Evolutionary conservation across 164 flowering plant genomes (phyloP).

Genomic region (Echeveria elegans): DNA sequence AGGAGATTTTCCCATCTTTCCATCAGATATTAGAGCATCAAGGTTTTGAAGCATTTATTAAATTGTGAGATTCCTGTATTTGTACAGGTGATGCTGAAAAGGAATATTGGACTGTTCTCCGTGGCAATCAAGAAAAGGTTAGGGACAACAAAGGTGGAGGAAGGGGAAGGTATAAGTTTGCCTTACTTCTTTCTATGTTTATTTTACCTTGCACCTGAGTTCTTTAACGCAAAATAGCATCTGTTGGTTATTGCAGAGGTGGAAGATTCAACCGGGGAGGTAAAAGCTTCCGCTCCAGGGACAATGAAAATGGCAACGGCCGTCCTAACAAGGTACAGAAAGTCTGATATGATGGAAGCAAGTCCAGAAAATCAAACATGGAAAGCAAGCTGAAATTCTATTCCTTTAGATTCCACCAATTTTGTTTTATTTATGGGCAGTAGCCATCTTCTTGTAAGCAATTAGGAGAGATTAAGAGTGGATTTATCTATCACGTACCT

Average conservation of each 20-base stretch:
- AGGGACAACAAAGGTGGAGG: conserved; percentile 31
- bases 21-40: background rate
- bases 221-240: background rate
- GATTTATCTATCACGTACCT: background rate
- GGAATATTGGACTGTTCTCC: conserved; percentile 71
- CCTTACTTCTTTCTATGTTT: background rate
- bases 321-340: conserved; percentile 57
- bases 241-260: conserved; percentile 35
- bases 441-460: background rate
- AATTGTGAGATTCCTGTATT: background rate
- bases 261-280: conserved; percentile 55
- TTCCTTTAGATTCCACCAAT: background rate
- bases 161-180: conserved; percentile 31
- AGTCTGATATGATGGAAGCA: conserved; percentile 18
- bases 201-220: background rate
- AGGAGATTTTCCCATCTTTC: background rate
- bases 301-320: conserved; percentile 22
- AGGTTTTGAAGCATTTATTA: background rate
- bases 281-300: conserved; percentile 38
- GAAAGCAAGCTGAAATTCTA: background rate
- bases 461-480: background rate
- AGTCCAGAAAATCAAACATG: background rate
- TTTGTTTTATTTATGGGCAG: background rate
- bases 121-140: conserved; percentile 37
- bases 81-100: conserved; percentile 75